phyloP scores from a whole-genome alignment of 2,329 filamentous ascomycete genomes.

The Dothistroma septosporum region DNA sequence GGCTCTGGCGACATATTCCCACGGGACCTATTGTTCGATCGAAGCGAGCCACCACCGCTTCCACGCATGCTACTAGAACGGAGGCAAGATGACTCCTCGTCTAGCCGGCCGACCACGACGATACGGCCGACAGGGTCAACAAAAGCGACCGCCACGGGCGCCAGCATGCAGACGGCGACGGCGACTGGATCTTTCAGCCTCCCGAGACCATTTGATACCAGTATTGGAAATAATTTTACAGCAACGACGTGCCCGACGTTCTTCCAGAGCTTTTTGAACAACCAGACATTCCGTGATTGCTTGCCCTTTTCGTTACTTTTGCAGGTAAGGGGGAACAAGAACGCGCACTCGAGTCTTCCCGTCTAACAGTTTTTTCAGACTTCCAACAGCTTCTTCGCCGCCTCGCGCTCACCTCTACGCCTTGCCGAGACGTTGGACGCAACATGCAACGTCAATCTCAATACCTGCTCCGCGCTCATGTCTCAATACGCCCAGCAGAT shows the following conservation, averaged over 20 bases:
- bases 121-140: slow-evolving; percentile 16
- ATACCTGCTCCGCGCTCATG: slow-evolving; percentile 64
- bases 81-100: slow-evolving; percentile 21
- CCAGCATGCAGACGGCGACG: slow-evolving; percentile 19
- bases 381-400: slow-evolving; percentile 79
- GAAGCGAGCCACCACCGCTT: slow-evolving; percentile 24
- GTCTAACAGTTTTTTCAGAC: slow-evolving; percentile 50
- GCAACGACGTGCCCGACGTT: slow-evolving; percentile 58
- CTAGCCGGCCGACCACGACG: slow-evolving; percentile 12
- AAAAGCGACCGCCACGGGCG: slow-evolving; percentile 16
- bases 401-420: slow-evolving; percentile 63
- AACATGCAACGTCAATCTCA: slow-evolving; percentile 65
- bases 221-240: slow-evolving; percentile 52
- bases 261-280: slow-evolving; percentile 62
- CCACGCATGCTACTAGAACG: slow-evolving; percentile 24
- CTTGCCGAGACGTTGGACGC: slow-evolving; percentile 76
- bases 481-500: slow-evolving; percentile 62
- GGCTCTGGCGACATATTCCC: slow-evolving; percentile 15
- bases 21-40: slow-evolving; percentile 28
- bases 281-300: slow-evolving; percentile 66
- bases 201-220: slow-evolving; percentile 46
- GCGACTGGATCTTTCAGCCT: slow-evolving; percentile 25
- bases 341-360: background rate
- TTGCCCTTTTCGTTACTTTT: slow-evolving; percentile 81
- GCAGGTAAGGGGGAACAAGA: slow-evolving; percentile 53